Evolutionary conservation across 2,329 filamentous ascomycete species (phyloP).

Genomic region (Cladophialophora psammophila): DNA sequence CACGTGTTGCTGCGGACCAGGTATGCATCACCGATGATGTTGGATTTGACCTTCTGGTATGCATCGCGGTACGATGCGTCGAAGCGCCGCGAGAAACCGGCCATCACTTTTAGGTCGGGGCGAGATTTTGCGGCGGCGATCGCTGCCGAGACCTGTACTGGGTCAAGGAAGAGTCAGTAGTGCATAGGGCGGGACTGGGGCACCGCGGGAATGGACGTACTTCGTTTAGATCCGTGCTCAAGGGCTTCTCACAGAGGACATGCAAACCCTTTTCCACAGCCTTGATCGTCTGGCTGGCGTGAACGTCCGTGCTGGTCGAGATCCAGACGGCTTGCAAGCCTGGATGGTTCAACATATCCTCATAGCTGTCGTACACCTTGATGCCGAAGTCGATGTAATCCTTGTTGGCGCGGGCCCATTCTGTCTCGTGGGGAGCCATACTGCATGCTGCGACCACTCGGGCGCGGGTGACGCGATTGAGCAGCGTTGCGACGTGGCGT

Average conservation of each 20-base stretch:
- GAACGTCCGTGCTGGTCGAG: conserved; percentile 62
- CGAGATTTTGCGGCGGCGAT: conserved; percentile 59
- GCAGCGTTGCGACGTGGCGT: conserved; percentile 60
- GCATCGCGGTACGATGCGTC: conserved; percentile 71
- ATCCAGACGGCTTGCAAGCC: conserved; percentile 64
- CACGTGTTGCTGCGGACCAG: conserved; percentile 71
- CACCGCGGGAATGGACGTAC: conserved; percentile 49
- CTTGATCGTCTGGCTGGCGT: conserved; percentile 65
- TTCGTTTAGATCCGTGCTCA: conserved; percentile 64
- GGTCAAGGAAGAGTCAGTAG: not conserved
- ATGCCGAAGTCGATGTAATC: conserved; percentile 68
- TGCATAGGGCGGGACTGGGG: conserved; percentile 41
- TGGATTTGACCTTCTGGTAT: conserved; percentile 59
- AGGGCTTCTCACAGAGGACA: conserved; percentile 63
- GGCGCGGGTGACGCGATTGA: conserved; percentile 56
- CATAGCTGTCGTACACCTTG: conserved; percentile 61
- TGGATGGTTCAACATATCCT: conserved; percentile 63
- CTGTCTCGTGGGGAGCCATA: conserved; percentile 59
- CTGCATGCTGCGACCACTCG: conserved; percentile 60
- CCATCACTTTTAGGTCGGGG: conserved; percentile 70
- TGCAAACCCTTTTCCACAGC: conserved; percentile 63
- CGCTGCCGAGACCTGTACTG: conserved; percentile 51
- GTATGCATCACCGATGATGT: conserved; percentile 66
- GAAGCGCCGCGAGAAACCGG: conserved; percentile 71
- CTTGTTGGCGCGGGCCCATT: conserved; percentile 61